Conservation (phyloP, 441 rosid species). For the Geranium incanum region DNA sequence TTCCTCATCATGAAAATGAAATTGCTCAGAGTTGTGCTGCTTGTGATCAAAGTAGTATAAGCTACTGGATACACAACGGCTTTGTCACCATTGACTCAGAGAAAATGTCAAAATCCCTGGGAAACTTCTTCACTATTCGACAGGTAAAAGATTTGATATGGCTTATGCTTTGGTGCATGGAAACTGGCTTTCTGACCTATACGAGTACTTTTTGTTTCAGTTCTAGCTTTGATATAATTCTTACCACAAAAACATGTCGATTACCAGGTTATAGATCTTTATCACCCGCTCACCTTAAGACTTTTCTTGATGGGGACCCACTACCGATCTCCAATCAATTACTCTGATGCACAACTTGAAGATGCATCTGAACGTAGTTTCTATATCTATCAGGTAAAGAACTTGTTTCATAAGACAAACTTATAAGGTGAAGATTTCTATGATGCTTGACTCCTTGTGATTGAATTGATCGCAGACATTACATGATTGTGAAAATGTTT, state of each 20-base stretch:
- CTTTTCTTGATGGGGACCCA: constrained; percentile 78
- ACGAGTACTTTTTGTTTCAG: constrained; percentile 1
- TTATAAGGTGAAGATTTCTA: not conserved
- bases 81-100: constrained; percentile 73
- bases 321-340: constrained; percentile 81
- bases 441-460: not conserved
- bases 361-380: constrained; percentile 60
- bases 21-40: constrained; percentile 86
- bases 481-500: constrained; percentile 63
- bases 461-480: constrained; percentile 35
- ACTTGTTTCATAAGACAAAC: not conserved
- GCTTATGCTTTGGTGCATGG: not conserved
- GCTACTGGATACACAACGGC: constrained; percentile 92
- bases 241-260: constrained; percentile 12
- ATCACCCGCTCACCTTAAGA: constrained; percentile 80
- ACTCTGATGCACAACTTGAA: constrained; percentile 57
- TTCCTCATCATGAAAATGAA: constrained; percentile 95
- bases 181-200: not conserved
- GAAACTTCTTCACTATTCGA: constrained; percentile 71
- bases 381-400: constrained; percentile 77
- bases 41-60: constrained; percentile 47
- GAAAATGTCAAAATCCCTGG: constrained; percentile 88
- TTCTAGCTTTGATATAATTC: not conserved
- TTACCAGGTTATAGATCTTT: constrained; percentile 51
- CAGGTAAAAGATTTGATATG: constrained; percentile 33